Percentiles rank a stretch among this genome's conserved stretches.
Evolutionary conservation across 2,329 filamentous ascomycete species (phyloP).

Genomic region (Nothomitra cinnamomea): DNA sequence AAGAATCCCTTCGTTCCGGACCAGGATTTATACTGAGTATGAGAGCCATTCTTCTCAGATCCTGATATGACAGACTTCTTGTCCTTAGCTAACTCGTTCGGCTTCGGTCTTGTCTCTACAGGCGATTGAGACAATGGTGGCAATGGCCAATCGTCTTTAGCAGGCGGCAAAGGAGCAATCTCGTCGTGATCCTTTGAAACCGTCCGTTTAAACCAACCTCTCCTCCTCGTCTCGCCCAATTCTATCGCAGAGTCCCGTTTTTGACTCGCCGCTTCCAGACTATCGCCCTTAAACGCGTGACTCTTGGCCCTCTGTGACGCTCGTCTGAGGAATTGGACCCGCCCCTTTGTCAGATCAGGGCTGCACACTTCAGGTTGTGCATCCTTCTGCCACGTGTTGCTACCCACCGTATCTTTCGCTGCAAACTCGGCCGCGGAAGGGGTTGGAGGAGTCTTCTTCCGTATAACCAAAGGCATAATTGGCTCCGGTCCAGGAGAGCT

Average conservation of each 20-base stretch:
- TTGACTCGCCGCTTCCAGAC: background rate
- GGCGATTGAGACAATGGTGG: conserved; percentile 8
- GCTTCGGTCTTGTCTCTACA: conserved; percentile 15
- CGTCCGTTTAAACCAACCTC: conserved; percentile 26
- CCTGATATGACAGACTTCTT: conserved; percentile 7
- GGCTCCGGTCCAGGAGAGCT: conserved; percentile 28
- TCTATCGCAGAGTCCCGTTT: background rate
- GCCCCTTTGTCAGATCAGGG: background rate
- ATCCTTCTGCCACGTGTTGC: conserved; percentile 3
- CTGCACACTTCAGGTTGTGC: conserved; percentile 2
- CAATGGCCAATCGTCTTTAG: conserved; percentile 14
- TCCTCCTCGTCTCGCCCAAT: background rate
- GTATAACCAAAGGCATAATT: conserved; percentile 36
- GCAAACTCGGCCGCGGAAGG: conserved; percentile 15
- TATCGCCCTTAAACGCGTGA: background rate
- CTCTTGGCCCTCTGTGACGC: background rate
- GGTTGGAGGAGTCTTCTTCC: conserved; percentile 26
- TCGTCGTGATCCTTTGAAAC: conserved; percentile 16
- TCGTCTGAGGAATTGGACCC: background rate
- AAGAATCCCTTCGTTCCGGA: conserved; percentile 27
- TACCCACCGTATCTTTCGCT: background rate
- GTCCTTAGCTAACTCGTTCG: conserved; percentile 13
- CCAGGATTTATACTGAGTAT: background rate
- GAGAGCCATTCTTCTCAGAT: background rate
- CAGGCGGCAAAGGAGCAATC: conserved; percentile 9